Evolutionary conservation across 2,329 filamentous ascomycete species (phyloP), one percentile per base, ranked within the genome.

Genomic region (Fusarium equiseti): DNA sequence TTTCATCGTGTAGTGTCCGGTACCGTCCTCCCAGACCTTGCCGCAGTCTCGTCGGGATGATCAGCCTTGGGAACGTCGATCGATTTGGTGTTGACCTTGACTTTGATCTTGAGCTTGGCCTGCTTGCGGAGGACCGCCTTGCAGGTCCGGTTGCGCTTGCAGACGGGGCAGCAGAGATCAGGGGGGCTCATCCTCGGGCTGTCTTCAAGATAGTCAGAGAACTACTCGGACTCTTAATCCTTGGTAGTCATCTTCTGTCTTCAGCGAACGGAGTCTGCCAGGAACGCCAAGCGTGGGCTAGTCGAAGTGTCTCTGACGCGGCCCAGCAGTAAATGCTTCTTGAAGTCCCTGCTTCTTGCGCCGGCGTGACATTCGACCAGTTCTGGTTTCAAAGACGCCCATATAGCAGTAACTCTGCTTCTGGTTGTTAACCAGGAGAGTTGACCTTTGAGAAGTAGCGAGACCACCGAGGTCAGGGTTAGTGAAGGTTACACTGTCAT

Each of bases 291-390:
- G 18, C 18, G 10, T 38, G 10, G 35, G 35, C 35, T 6, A 6
- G 1, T 38, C 35, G 10, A 38, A 38, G 35, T n/a, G 5, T 7
- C 6, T 6, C 6, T 38, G 3, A 6, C 5, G 35, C 35, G 18
- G 35, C 6, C 6, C 35, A 38, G 18, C 35, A 38, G 0, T 7
- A 12, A 12, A 38, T 38, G 10, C 35, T 38, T n/a, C 35, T 38
- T 1, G 18, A n/a, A 38, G 35, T 1, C 3, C 0, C 18, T 12
- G 1, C 18, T 11, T n/a, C 35, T 38, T 38, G 1, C 35, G 18
- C 18, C 35, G 35, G 2, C 10, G 3, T 38, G 35, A 7, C 18
- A 38, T 38, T 38, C 35, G 35, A n/a, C 35, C 35, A n/a, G 35
- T 12, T 38, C 35, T 38, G 18, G 18, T 38, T 12, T 38, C 35